phyloP scores from a whole-genome alignment of 441 rosid species.

The Sinapis alba region DNA sequence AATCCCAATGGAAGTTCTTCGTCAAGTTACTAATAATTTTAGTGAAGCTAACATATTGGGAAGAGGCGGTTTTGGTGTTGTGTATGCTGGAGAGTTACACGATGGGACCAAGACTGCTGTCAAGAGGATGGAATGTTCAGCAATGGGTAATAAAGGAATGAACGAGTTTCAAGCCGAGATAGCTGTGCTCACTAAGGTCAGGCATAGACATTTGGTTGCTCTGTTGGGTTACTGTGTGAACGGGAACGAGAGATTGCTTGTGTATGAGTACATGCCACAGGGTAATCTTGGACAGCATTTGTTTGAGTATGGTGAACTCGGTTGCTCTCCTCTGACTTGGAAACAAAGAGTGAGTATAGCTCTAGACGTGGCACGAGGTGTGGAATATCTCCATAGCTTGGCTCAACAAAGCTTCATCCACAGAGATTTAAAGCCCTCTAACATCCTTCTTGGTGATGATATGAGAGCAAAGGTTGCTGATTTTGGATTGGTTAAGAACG shows the following conservation, averaged over 20 bases:
- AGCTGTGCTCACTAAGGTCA: constrained; percentile 79
- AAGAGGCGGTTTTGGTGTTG: constrained; percentile 88
- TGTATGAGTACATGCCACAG: constrained; percentile 94
- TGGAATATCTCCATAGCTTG: constrained; percentile 85
- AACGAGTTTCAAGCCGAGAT: constrained; percentile 89
- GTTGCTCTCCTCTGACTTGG: constrained; percentile 68
- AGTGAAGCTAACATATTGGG: constrained; percentile 70
- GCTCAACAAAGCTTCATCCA: constrained; percentile 94
- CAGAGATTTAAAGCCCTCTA: constrained; percentile 86
- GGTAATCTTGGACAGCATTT: constrained; percentile 81
- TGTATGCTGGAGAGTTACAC: constrained; percentile 74
- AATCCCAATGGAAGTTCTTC: constrained; percentile 71
- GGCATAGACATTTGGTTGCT: constrained; percentile 90
- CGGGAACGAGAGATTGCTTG: constrained; percentile 81
- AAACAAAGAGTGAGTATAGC: constrained; percentile 80
- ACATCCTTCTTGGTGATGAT: constrained; percentile 89
- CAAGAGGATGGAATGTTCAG: constrained; percentile 80
- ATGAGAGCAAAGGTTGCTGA: constrained; percentile 96
- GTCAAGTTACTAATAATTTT: constrained; percentile 76
- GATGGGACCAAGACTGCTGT: constrained; percentile 79
- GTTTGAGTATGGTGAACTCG: constrained; percentile 56
- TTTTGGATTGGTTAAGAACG: constrained; percentile 88
- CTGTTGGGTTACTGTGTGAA: constrained; percentile 83
- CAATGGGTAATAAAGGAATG: constrained; percentile 68
- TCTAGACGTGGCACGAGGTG: constrained; percentile 85